A percentile compares a stretch with the other conserved stretches of the same genome.
These are phyloP conservation scores for Rutstroemia sydowiana DNA, from an alignment of 2,329 filamentous ascomycete genomes.

Conservation along the genomic window DNA sequence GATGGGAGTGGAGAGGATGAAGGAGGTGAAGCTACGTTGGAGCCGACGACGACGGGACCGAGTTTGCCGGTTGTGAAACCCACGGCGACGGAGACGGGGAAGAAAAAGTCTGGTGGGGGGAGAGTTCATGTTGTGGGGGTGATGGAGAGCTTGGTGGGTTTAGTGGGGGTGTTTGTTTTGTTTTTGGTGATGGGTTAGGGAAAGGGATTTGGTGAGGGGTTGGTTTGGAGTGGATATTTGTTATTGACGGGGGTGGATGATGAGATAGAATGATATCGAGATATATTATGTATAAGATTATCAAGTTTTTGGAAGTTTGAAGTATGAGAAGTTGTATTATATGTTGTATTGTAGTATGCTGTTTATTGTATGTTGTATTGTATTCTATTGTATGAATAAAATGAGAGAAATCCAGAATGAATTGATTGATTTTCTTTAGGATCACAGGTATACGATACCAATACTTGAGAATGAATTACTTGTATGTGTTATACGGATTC, in stretches of 20 bases:
- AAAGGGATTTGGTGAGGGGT: not conserved
- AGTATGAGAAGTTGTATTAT: too few species aligned
- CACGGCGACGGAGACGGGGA: not conserved
- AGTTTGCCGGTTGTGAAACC: not conserved
- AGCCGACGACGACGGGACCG: not conserved
- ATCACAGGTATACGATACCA: too few species aligned
- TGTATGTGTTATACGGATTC: too few species aligned
- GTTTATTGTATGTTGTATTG: too few species aligned
- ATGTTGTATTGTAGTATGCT: too few species aligned
- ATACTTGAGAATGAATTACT: too few species aligned
- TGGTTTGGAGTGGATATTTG: not conserved
- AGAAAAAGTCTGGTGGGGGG: not conserved
- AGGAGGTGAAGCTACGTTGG: conserved; percentile 5
- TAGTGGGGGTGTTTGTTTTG: conserved; percentile 4
- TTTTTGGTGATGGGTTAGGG: conserved; percentile 1
- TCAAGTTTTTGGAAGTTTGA: too few species aligned
- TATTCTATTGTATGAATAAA: too few species aligned
- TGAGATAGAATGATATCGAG: too few species aligned
- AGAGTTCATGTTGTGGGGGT: conserved; percentile 1
- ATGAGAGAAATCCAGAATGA: too few species aligned
- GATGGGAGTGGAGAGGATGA: conserved; percentile 10
- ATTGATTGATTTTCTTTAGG: too few species aligned
- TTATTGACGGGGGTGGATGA: not conserved
- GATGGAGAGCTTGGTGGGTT: not conserved
- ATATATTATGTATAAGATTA: too few species aligned